These are phyloP conservation scores for Fusarium keratoplasticum DNA, from an alignment of 2,329 filamentous ascomycete genomes.

Conservation along the genomic window DNA sequence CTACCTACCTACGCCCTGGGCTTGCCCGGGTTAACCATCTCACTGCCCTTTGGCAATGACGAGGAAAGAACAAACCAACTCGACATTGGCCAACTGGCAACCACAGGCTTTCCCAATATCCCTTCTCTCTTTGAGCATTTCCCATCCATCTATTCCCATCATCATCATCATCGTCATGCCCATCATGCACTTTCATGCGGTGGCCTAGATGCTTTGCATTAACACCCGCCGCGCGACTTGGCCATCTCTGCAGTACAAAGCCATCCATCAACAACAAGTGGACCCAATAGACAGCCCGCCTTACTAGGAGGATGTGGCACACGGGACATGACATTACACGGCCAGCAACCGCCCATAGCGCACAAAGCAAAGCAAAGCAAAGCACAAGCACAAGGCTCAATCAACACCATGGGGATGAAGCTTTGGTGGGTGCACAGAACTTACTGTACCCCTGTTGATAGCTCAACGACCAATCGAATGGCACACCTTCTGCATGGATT, in stretches of 20 bases:
- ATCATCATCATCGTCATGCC: background rate
- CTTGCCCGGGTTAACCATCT: background rate
- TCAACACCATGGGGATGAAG: conserved; percentile 6
- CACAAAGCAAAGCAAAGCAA: conserved; percentile 14
- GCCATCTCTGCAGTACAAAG: conserved; percentile 17
- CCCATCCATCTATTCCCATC: background rate
- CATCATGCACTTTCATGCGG: conserved; percentile 21
- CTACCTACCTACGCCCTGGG: background rate
- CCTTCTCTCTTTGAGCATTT: background rate
- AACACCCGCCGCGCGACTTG: conserved; percentile 7
- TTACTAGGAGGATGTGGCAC: conserved; percentile 4
- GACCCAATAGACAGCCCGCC: background rate
- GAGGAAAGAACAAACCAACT: background rate
- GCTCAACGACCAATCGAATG: conserved; percentile 8
- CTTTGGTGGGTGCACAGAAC: background rate
- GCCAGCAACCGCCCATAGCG: background rate
- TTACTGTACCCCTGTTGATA: background rate
- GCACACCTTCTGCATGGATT: background rate
- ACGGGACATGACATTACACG: background rate
- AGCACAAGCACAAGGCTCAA: conserved; percentile 29
- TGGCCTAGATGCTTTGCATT: conserved; percentile 33
- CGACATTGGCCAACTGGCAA: background rate
- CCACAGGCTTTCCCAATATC: background rate
- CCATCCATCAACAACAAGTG: conserved; percentile 13
- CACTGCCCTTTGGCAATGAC: background rate